These are phyloP conservation scores for Rossbeevera mucosa DNA, from an alignment of 768 basidiomycete species.

Conservation along the genomic window DNA sequence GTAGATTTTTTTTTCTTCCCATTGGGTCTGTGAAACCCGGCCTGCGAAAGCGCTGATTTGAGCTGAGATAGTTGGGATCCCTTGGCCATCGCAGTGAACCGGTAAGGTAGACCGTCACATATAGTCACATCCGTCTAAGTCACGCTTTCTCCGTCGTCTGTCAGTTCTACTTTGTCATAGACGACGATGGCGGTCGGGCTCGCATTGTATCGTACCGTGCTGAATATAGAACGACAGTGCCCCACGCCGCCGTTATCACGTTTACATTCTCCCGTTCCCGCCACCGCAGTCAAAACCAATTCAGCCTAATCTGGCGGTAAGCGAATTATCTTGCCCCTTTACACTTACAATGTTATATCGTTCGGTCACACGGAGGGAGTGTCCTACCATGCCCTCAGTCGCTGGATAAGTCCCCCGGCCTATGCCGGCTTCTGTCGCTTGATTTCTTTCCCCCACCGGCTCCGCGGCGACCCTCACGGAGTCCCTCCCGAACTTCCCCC, in stretches of 20 bases:
- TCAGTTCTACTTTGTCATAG: background rate
- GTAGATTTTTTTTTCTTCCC: slow-evolving; percentile 66
- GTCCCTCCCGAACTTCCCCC: background rate
- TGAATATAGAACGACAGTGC: background rate
- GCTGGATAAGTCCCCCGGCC: background rate
- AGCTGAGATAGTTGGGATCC: slow-evolving; percentile 90
- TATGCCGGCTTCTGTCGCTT: background rate
- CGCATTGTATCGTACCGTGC: background rate
- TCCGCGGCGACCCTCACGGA: background rate
- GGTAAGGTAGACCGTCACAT: background rate
- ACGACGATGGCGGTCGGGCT: background rate
- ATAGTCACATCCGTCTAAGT: background rate
- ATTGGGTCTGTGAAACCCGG: slow-evolving; percentile 65
- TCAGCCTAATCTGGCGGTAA: background rate
- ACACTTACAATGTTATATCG: background rate
- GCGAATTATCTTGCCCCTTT: background rate
- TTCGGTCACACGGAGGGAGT: background rate
- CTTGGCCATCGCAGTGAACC: slow-evolving; percentile 39
- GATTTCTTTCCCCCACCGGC: background rate
- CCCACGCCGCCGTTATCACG: background rate
- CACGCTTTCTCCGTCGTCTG: background rate
- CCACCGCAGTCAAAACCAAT: slow-evolving; percentile 2
- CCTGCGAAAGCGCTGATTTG: slow-evolving; percentile 75
- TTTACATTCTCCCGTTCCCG: background rate
- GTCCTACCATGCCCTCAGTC: background rate